Evolutionary conservation across 1,284 basidiomycete genomes (phyloP).

Genomic region (Rhodotorula sp.): DNA sequence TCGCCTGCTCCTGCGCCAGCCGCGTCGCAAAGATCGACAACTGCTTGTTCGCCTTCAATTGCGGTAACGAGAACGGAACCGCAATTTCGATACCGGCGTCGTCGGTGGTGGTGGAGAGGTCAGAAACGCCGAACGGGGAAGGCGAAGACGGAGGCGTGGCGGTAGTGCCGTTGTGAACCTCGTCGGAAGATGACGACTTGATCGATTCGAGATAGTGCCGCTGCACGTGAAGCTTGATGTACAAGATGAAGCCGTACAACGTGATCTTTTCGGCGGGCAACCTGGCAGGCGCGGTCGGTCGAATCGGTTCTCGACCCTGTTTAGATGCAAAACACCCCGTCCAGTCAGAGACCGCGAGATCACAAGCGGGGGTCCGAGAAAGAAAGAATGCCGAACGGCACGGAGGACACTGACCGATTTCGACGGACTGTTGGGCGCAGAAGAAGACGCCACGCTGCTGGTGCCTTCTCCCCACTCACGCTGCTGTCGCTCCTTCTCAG

Average conservation of each 20-base stretch:
- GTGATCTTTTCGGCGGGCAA: conserved; percentile 21
- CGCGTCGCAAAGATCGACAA: conserved; percentile 24
- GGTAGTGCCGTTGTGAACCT: neutral
- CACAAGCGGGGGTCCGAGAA: no score
- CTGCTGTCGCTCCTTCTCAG: conserved; percentile 3
- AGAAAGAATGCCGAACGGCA: no score
- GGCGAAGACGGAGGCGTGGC: neutral
- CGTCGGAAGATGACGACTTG: neutral
- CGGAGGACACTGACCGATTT: neutral
- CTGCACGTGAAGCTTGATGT: conserved; percentile 27
- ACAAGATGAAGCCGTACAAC: conserved; percentile 20
- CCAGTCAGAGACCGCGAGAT: no score
- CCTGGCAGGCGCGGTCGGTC: conserved; percentile 17
- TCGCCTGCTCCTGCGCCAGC: conserved; percentile 22
- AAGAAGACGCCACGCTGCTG: neutral
- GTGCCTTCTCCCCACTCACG: neutral
- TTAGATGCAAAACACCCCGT: neutral
- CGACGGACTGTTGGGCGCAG: neutral
- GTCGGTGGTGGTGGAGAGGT: neutral
- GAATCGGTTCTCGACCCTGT: neutral
- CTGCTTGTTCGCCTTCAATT: conserved; percentile 1
- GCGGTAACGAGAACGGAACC: conserved; percentile 23
- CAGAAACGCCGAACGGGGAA: neutral
- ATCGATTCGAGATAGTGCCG: neutral
- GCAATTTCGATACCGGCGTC: neutral